A percentile compares a stretch with the other conserved stretches of the same genome.
phyloP scores from a whole-genome alignment of 768 basidiomycete genomes.

The Russula sp. region DNA sequence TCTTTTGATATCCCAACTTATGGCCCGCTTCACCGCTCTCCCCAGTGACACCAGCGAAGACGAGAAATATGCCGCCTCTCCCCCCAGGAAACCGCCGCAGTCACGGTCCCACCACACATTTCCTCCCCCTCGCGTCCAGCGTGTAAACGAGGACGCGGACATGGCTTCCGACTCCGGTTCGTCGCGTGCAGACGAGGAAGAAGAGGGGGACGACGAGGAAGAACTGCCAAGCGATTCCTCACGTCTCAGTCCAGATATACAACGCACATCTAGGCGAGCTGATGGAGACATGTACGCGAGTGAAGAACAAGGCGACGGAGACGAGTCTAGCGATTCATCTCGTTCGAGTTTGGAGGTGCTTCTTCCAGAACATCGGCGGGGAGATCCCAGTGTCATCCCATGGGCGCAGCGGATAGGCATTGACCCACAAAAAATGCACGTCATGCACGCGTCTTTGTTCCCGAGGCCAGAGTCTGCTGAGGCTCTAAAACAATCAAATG shows the following conservation, averaged over 20 bases:
- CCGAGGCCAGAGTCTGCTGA: slow-evolving; percentile 71
- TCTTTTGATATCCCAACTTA: slow-evolving; percentile 7
- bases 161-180: slow-evolving; percentile 34
- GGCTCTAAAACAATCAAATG: slow-evolving; percentile 41
- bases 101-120: slow-evolving; percentile 8
- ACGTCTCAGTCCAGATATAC: slow-evolving; percentile 27
- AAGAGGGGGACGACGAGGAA: slow-evolving; percentile 37
- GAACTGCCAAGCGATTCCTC: slow-evolving; percentile 39
- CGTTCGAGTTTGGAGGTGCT: slow-evolving; percentile 34
- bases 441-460: slow-evolving; percentile 91
- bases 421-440: slow-evolving; percentile 86
- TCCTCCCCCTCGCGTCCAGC: slow-evolving; percentile 7
- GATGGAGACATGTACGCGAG: slow-evolving; percentile 11
- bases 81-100: slow-evolving; percentile 8
- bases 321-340: slow-evolving; percentile 39
- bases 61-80: slow-evolving; percentile 14
- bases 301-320: slow-evolving; percentile 45
- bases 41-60: slow-evolving; percentile 31
- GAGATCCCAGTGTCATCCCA: slow-evolving; percentile 55
- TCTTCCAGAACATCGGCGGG: slow-evolving; percentile 34
- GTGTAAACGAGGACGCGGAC: slow-evolving; percentile 20
- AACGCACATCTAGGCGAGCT: slow-evolving; percentile 7
- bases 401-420: slow-evolving; percentile 73
- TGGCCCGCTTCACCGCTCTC: slow-evolving; percentile 31
- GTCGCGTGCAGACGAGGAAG: slow-evolving; percentile 55